Evolutionary conservation across 1,284 basidiomycete species (phyloP).

Genomic region (Ceratobasidium sp.): DNA sequence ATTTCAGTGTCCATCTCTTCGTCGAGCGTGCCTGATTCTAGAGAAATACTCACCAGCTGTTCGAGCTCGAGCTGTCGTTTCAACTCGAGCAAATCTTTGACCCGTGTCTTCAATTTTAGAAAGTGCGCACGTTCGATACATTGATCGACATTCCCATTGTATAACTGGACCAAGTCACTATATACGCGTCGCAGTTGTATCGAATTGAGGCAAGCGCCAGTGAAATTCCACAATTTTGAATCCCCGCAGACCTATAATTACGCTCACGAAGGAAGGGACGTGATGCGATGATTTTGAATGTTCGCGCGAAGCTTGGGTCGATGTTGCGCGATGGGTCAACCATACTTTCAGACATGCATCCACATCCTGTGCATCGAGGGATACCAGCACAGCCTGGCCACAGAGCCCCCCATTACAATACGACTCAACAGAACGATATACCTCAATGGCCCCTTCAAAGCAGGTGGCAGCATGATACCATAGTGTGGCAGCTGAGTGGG

Average conservation of each 20-base stretch:
- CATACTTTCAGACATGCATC: slow-evolving; percentile 8
- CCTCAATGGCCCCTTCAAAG: not conserved
- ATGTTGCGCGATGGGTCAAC: not conserved
- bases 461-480: slow-evolving; percentile 32
- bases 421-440: not conserved
- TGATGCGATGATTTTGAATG: not conserved
- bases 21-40: no score
- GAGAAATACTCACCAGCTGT: no score
- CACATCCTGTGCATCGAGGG: slow-evolving; percentile 18
- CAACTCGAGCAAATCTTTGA: slow-evolving; percentile 16
- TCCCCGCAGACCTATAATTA: slow-evolving; percentile 7
- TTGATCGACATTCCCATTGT: not conserved
- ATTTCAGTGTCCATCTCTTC: no score
- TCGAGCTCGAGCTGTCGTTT: slow-evolving; percentile 14
- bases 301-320: not conserved
- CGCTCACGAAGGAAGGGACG: slow-evolving; percentile 16
- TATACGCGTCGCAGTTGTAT: not conserved
- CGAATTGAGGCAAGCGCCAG: not conserved
- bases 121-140: slow-evolving; percentile 20
- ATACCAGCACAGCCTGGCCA: slow-evolving; percentile 7
- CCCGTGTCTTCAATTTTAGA: not conserved
- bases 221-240: no score
- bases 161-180: not conserved
- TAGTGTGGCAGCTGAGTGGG: not conserved
- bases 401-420: slow-evolving; percentile 28